These are phyloP conservation scores for Naumovozyma baii DNA, from an alignment of 805 yeast genomes.

Conservation along the genomic window DNA sequence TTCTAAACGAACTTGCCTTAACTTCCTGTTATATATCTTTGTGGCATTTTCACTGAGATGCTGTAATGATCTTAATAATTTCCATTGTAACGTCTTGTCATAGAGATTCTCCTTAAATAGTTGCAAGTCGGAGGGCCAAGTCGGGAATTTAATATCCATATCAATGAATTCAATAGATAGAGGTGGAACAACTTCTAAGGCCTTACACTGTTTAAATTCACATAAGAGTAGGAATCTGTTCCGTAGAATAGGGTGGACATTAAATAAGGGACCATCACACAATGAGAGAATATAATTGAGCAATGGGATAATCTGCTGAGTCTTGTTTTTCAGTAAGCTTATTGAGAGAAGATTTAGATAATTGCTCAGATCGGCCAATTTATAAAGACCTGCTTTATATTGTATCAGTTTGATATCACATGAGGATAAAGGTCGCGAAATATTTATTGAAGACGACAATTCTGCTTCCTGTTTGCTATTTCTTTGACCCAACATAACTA, in stretches of 20 bases:
- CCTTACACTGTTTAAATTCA: conserved; percentile 20
- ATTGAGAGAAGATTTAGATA: conserved; percentile 27
- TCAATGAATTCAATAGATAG: conserved; percentile 12
- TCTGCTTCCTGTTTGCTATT: conserved; percentile 21
- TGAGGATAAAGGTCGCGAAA: background rate
- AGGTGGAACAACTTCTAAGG: conserved; percentile 15
- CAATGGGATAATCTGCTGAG: conserved; percentile 27
- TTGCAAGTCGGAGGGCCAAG: conserved; percentile 4
- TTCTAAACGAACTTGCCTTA: conserved; percentile 26
- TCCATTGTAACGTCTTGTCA: conserved; percentile 20
- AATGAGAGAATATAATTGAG: conserved; percentile 30
- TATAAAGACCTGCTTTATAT: conserved; percentile 44
- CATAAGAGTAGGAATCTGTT: conserved; percentile 32
- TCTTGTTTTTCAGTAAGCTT: conserved; percentile 16
- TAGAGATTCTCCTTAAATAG: conserved; percentile 16
- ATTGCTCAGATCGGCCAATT: conserved; percentile 34
- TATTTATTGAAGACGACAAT: background rate
- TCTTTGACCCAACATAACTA: conserved; percentile 25
- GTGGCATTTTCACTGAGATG: conserved; percentile 23
- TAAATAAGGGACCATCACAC: conserved; percentile 34
- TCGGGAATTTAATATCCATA: conserved; percentile 14
- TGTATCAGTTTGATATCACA: conserved; percentile 49
- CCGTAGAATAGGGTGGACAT: conserved; percentile 32
- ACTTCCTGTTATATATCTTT: conserved; percentile 22
- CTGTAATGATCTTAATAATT: conserved; percentile 17